These are phyloP conservation scores for Candida sp. DNA, from an alignment of 1,139 yeast species.

Conservation along the genomic window DNA sequence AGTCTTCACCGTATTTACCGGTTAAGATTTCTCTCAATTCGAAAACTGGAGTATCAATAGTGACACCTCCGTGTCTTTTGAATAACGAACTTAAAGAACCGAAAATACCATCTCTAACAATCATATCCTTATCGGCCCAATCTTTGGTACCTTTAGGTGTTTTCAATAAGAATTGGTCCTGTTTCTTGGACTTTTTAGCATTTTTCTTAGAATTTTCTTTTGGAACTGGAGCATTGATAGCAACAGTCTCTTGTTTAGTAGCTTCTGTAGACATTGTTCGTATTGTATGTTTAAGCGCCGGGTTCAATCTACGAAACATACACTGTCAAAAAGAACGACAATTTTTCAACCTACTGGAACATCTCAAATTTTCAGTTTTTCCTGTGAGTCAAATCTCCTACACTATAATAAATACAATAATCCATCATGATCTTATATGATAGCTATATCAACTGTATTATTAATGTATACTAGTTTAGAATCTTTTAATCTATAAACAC, in stretches of 20 bases:
- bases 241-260: slow-evolving; percentile 11
- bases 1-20: slow-evolving; percentile 98
- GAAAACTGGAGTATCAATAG: slow-evolving; percentile 97
- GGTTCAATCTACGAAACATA: slow-evolving; percentile 11
- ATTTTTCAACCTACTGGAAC: background rate
- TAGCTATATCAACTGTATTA: too few species aligned
- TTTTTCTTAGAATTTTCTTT: slow-evolving; percentile 12
- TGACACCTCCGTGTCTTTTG: slow-evolving; percentile 96
- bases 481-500: too few species aligned
- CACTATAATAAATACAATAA: too few species aligned
- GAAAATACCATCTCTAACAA: slow-evolving; percentile 85
- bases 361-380: too few species aligned
- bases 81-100: slow-evolving; percentile 67
- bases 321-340: slow-evolving; percentile 5
- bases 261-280: slow-evolving; percentile 22
- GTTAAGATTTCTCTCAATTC: slow-evolving; percentile 92
- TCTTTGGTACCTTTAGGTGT: slow-evolving; percentile 98
- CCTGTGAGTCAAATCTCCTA: background rate
- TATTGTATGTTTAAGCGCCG: slow-evolving; percentile 7
- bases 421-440: too few species aligned
- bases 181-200: slow-evolving; percentile 29
- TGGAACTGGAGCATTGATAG: slow-evolving; percentile 8
- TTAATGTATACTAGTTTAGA: too few species aligned
- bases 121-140: slow-evolving; percentile 98
- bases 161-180: slow-evolving; percentile 63